Evolutionary conservation across 2,329 filamentous ascomycete species (phyloP), one percentile per base, ranked within the genome.

Genomic region (Alternaria dauci): DNA sequence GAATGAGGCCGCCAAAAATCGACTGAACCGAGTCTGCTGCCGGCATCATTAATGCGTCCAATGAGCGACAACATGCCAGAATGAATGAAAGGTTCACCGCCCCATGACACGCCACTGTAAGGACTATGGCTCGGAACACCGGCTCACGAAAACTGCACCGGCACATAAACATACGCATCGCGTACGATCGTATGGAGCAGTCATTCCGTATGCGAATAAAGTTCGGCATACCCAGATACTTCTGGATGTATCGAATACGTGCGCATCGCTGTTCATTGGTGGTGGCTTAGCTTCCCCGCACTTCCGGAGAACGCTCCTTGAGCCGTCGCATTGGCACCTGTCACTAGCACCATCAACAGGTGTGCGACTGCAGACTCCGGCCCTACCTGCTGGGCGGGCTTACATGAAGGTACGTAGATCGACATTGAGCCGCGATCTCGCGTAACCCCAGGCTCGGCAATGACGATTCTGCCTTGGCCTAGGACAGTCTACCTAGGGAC

Each of bases 401-500:
- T 55, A 55, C 46, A 46, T 6, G 16, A 30, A 3, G n/a, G 26
- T 55, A 26, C 30, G n/a, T 32, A 34, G 47, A 63, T 63, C 62
- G 60, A 32, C 34, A 16, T 23, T 25, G 44, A 54, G 48, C 59
- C 48, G 42, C 47, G 44, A 66, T 66, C 64, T 57, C 44, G 48
- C 48, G 58, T 51, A 41, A 51, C 28, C 23, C 23, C 14, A 48
- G 54, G 57, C 64, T 67, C 25, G 59, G 59, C 55, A 47, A 66
- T 69, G 64, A 61, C 64, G 64, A 59, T 50, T 41, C 38, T 62
- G 58, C 55, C 64, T 66, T 69, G 64, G 47, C 59, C 18, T 25
- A 46, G 55, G 36, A 11, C 18, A 46, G 42, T 46, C 56, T 50
- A 6, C 32, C 12, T 43, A 36, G 32, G 32, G 5, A 36, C 14